Evolutionary conservation across 768 basidiomycete species (phyloP), one percentile per base, ranked within the genome.

Genomic region (Mrakia gelida): DNA sequence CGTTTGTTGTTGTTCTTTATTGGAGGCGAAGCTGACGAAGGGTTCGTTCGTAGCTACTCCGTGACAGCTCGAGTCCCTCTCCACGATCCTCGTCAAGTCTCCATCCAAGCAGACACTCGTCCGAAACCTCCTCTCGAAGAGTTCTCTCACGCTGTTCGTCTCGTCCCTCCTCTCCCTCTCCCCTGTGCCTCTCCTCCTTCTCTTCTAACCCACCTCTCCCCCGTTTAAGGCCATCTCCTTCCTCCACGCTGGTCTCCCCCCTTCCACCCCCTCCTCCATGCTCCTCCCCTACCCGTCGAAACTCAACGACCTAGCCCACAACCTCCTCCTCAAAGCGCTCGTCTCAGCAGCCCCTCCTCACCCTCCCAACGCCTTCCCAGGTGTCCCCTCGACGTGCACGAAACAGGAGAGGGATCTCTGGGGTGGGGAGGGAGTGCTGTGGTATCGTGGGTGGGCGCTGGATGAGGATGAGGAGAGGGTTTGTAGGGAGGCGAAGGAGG

Each of bases 401-500:
- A 2, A 26, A 1, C 52, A 70, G 10, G 78, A 79, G 34, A 41
- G 65, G 13, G 67, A 45, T 5, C 73, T 79, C n/a, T 79, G 78
- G 78, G 78, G 73, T 71, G 30, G 52, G 45, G 43, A 32, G 28
- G 7, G 43, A 23, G 28, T 49, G 32, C 54, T 95, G 65, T 98
- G 97, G 97, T 97, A 95, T 83, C 88, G 97, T 16, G 95, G 95
- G 1, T 95, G 95, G 90, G 96, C 96, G 23, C 86, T 89, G 72
- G 90, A 91, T 18, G 84, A 86, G 34, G 93, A 95, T 73, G 88
- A 88, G 76, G 86, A 86, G 45, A 34, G 71, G 18, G 38, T 21
- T 72, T 89, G 89, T 6, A 84, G 92, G 77, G 85, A 86, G 34
- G 91, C 95, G 26, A 87, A 45, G 65, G 28, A 49, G 63, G 54